Base-by-base conservation (phyloP, 306 rosid genomes). In the Trifolium dubium region DNA sequence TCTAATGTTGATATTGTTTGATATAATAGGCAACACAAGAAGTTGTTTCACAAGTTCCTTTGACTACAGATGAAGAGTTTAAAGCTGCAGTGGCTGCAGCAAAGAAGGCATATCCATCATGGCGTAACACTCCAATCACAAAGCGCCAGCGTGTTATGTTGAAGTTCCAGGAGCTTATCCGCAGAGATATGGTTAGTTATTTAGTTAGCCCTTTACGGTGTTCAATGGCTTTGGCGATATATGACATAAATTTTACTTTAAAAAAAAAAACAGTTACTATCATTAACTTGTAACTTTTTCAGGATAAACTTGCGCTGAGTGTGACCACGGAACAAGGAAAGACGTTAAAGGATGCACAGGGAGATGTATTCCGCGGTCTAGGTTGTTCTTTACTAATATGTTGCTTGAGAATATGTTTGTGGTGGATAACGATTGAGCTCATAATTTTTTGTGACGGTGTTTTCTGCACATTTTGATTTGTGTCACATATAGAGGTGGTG, bases 321-420 rank as follows among this genome's bases (percentile, higher is more conserved):
- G 77, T 94, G 54, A 94, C 98, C 10, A 85, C 89, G 4, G 98
- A 94, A 75, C 98, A 94, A 79, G 98, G 98, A 77, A 94, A 94
- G 88, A 94, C 98, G 15, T 70, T 94, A 69, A 94, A 91, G 89
- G 98, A 94, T 85, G 98, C 98, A 51, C 97, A 94, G 46, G 98
- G 98, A 65, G 98, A 94, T 80, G 98, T 94, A 72, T 94, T 91
- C 64, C 98, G 97, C 74, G 98, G 98, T 67, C 83, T 94, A 81
- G 98, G 98, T 94, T 73, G 49, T 87, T 76, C 77, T 76, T 32
- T 60, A n/a, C 53, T 51, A 39, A 47, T 73, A 71, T 77, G 64
- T 60, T 72, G 17, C 50, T 64, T 64, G 55, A 70, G 66, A 66
- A 71, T 32, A 18, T 71, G 64, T 71, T 66, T n/a, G 54, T 66